Evolutionary conservation across 495 filamentous ascomycete species (phyloP).

Genomic region (Penicillium salamii): DNA sequence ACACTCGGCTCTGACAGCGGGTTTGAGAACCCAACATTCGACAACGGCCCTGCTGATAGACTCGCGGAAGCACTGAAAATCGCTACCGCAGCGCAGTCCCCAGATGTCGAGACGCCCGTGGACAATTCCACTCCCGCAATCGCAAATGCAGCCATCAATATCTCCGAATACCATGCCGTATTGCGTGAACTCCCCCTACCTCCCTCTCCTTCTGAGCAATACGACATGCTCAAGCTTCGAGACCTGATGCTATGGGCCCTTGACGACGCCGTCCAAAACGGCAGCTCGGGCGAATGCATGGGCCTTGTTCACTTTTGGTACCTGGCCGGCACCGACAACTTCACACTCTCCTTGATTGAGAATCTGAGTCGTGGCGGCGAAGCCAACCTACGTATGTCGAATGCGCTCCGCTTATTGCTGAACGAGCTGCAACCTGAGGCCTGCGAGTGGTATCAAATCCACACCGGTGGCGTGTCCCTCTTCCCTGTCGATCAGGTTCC

Average conservation of each 20-base stretch:
- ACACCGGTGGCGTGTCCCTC: neutral
- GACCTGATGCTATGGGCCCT: constrained; percentile 13
- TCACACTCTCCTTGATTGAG: constrained; percentile 20
- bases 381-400: constrained; percentile 5
- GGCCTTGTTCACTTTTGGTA: constrained; percentile 23
- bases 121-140: constrained; percentile 2
- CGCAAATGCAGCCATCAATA: neutral
- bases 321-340: constrained; percentile 13
- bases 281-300: constrained; percentile 9
- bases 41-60: constrained; percentile 7
- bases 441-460: constrained; percentile 12
- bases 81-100: neutral
- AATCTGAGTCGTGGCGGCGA: constrained; percentile 7
- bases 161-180: constrained; percentile 10
- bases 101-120: neutral
- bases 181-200: constrained; percentile 14
- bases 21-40: neutral
- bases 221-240: constrained; percentile 14
- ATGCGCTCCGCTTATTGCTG: constrained; percentile 14
- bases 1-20: constrained; percentile 2
- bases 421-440: constrained; percentile 14
- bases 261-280: neutral
- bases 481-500: constrained; percentile 14
- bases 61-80: neutral
- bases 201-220: constrained; percentile 9